Evolutionary conservation across 2,329 filamentous ascomycete genomes (phyloP).

Genomic region (Rhynchosporium graminicola): DNA sequence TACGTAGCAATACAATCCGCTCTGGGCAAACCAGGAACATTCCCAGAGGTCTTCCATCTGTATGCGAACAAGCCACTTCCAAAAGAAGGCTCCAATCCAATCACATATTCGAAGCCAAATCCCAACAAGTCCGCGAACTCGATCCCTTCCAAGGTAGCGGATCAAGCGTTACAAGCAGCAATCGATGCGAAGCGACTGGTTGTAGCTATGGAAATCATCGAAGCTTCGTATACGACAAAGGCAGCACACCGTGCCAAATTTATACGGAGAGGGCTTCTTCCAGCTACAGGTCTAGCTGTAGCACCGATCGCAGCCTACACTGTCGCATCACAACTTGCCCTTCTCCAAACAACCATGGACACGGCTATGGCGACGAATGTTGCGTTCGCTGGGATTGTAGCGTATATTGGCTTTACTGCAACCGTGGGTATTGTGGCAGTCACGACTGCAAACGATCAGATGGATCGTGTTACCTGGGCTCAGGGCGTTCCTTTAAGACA

Average conservation of each 20-base stretch:
- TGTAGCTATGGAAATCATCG: constrained; percentile 74
- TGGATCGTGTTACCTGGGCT: constrained; percentile 90
- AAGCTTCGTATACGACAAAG: constrained; percentile 65
- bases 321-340: constrained; percentile 66
- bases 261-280: constrained; percentile 62
- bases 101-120: constrained; percentile 62
- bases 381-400: constrained; percentile 76
- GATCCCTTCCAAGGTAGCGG: constrained; percentile 69
- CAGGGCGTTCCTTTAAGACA: constrained; percentile 77
- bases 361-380: constrained; percentile 71
- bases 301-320: constrained; percentile 70
- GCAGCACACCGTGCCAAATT: constrained; percentile 70
- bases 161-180: constrained; percentile 74
- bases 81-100: constrained; percentile 56
- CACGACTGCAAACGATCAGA: constrained; percentile 89
- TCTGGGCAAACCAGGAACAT: constrained; percentile 70
- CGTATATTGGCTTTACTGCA: constrained; percentile 79
- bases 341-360: constrained; percentile 76
- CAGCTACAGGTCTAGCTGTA: constrained; percentile 54
- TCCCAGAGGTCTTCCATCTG: constrained; percentile 77
- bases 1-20: constrained; percentile 78
- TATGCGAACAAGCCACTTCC: constrained; percentile 83
- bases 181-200: constrained; percentile 77
- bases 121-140: constrained; percentile 71
- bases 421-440: constrained; percentile 83